These are phyloP conservation scores for Avena sativa DNA, from an alignment of 176 grass and related monocot genomes.

Conservation along the genomic window DNA sequence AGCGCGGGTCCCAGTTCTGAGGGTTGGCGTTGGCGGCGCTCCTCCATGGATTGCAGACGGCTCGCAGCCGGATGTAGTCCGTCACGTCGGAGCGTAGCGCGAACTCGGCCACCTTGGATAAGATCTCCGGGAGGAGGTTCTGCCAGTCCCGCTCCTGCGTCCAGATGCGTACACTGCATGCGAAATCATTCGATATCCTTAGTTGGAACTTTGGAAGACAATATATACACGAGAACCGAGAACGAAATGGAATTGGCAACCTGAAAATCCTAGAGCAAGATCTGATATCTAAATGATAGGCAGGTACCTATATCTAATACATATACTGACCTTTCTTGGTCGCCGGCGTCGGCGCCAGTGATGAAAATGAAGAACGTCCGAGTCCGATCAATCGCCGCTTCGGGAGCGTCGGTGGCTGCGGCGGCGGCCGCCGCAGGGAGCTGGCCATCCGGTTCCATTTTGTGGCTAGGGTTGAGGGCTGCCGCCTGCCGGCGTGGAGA, in stretches of 20 bases:
- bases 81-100: not conserved
- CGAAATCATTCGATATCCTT: not conserved
- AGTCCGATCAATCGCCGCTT: too few species aligned
- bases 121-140: not conserved
- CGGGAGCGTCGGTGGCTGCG: too few species aligned
- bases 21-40: not conserved
- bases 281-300: not conserved
- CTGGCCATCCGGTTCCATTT: too few species aligned
- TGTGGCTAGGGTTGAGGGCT: too few species aligned
- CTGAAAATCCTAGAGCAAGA: not conserved
- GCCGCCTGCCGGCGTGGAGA: too few species aligned
- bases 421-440: too few species aligned
- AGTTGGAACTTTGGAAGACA: not conserved
- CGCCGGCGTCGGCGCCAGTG: too few species aligned
- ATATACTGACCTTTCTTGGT: not conserved
- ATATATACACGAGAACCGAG: not conserved
- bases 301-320: not conserved
- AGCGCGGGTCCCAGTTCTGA: not conserved
- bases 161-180: not conserved
- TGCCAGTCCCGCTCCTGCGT: not conserved
- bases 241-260: not conserved
- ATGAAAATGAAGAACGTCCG: too few species aligned
- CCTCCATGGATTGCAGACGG: not conserved
- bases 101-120: not conserved
- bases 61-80: conserved; percentile 10